Evolutionary conservation across 108 stramenopile species (phyloP).

Genomic region (Epithemia pelagica): DNA sequence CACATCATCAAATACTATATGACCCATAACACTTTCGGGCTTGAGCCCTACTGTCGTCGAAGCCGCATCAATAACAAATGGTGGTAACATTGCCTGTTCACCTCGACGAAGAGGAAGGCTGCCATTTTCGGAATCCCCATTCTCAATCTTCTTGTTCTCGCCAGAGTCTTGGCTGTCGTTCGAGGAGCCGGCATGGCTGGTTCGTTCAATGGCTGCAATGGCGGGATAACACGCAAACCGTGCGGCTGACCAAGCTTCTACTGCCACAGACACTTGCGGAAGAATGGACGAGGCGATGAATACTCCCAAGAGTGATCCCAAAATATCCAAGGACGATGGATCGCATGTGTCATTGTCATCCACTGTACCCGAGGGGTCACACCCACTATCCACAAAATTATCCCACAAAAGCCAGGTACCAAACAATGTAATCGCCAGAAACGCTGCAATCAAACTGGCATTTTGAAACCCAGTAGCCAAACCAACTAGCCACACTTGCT

Average conservation of each 20-base stretch:
- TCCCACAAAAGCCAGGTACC: conserved; percentile 39
- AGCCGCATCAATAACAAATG: conserved; percentile 54
- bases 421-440: conserved; percentile 18
- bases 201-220: conserved; percentile 36
- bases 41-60: conserved; percentile 41
- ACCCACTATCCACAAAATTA: conserved; percentile 31
- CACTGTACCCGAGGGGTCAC: conserved; percentile 44
- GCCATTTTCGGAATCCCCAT: not conserved
- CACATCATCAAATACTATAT: conserved; percentile 44
- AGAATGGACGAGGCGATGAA: conserved; percentile 35
- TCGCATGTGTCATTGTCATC: conserved; percentile 25
- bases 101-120: not conserved
- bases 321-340: conserved; percentile 28
- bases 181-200: not conserved
- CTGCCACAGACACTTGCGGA: conserved; percentile 31
- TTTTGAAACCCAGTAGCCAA: conserved; percentile 36
- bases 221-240: conserved; percentile 40
- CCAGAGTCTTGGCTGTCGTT: not conserved
- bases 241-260: conserved; percentile 38
- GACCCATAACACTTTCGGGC: conserved; percentile 32
- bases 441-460: not conserved
- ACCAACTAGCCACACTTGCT: conserved; percentile 22
- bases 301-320: conserved; percentile 46
- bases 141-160: conserved; percentile 7
- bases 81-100: conserved; percentile 14